Conservation (phyloP, 495 filamentous ascomycete species). For the Friedmanniomyces simplex region DNA sequence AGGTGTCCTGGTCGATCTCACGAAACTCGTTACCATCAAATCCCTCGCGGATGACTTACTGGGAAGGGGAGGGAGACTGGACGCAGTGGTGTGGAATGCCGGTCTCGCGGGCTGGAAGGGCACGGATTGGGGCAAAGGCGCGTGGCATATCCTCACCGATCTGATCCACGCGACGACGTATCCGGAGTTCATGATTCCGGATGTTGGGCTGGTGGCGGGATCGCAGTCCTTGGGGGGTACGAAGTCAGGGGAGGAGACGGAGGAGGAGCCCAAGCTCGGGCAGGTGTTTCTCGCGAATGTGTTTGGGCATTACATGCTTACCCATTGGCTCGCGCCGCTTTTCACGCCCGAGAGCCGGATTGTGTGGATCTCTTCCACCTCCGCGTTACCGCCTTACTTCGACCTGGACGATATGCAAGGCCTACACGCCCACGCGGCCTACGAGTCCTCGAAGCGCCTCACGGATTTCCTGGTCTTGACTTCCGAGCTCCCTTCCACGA, state of each 20-base stretch:
- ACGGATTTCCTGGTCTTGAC: slow-evolving; percentile 77
- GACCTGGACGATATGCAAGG: slow-evolving; percentile 65
- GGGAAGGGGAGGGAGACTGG: slow-evolving; percentile 52
- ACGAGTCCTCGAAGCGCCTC: slow-evolving; percentile 77
- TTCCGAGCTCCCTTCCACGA: slow-evolving; percentile 52
- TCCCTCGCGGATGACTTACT: slow-evolving; percentile 40
- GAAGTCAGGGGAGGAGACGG: slow-evolving; percentile 1
- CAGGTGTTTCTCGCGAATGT: slow-evolving; percentile 82
- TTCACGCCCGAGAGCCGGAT: slow-evolving; percentile 49
- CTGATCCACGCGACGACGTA: slow-evolving; percentile 60
- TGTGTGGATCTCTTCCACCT: slow-evolving; percentile 77
- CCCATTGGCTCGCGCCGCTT: slow-evolving; percentile 65
- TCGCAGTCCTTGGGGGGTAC: neutral
- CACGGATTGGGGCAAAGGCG: slow-evolving; percentile 57
- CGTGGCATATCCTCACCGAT: slow-evolving; percentile 53
- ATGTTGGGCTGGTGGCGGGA: slow-evolving; percentile 13
- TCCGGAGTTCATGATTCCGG: slow-evolving; percentile 55
- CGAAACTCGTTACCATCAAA: slow-evolving; percentile 45
- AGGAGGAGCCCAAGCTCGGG: slow-evolving; percentile 52
- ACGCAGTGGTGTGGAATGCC: slow-evolving; percentile 76
- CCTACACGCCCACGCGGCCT: slow-evolving; percentile 48
- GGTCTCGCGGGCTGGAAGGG: slow-evolving; percentile 78
- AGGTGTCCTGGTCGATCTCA: slow-evolving; percentile 46
- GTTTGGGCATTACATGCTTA: slow-evolving; percentile 89
- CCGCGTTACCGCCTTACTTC: slow-evolving; percentile 50